Evolutionary conservation across 2,329 filamentous ascomycete species (phyloP), one percentile per base, ranked within the genome.

Genomic region (Huntiella abstrusa): DNA sequence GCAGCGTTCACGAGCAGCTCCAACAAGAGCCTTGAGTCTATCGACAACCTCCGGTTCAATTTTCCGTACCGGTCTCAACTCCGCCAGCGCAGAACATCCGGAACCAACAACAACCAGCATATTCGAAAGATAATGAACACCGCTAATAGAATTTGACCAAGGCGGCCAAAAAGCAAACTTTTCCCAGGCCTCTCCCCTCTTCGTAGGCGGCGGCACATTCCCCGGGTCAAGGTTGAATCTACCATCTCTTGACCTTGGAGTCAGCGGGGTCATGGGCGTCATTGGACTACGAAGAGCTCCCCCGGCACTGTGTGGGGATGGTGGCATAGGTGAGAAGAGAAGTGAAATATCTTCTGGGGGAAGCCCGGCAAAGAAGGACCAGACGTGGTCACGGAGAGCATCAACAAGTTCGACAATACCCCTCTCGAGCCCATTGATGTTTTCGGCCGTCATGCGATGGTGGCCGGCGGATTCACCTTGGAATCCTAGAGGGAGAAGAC

Each of bases 161-260:
- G 88, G 91, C 3, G 88, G 87, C 87, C 88, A 96, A 61, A 96
- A 98, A 0, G 87, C 88, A 60, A 91, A 76, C 63, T 88, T 81
- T 57, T 96, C 91, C 85, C 86, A 96, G 0, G 79, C 66, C 54
- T 94, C 85, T 4, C 87, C 88, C 39, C 73, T 74, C 54, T 71
- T 83, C 0, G 85, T 83, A 0, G 82, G 84, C 8, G 78, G 76
- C 1, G 85, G 87, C 2, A 83, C 66, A 51, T 83, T 86, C 56
- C 73, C 80, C 0, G 75, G 69, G 56, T 94, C 85, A 50, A 94
- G 75, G 47, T 78, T 81, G 61, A 93, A 88, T 1, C 82, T 75
- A 40, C 80, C 77, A 53, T 84, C 81, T 46, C 77, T 73, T 13
- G 72, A 71, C 3, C 72, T 69, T 2, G 74, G 71, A 22, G 71